Base-by-base conservation (phyloP, 352 stramenopile genomes). In the Globisporangium iwayamae region DNA sequence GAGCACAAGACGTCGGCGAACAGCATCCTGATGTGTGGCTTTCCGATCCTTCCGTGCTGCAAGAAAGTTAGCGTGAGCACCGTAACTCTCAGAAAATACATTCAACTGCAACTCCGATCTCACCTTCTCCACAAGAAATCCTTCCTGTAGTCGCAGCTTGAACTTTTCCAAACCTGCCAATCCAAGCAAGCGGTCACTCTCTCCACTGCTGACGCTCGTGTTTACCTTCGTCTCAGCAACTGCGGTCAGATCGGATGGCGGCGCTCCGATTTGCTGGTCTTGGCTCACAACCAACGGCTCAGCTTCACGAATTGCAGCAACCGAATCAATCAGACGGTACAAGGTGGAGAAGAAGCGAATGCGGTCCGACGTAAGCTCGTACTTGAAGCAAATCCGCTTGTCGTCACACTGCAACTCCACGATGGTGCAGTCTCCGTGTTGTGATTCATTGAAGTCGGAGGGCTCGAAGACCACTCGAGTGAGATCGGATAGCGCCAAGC, bases 51-150 rank as follows among this genome's bases (percentile, higher is more conserved):
- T 8, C 76, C 74, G 39, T 82, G 74, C 76, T 84, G 51, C 3
- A 65, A 25, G 2, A 48, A 43, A 47, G 30, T 34, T 4, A 41
- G 5, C 14, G 22, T n/a, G 2, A 45, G 10, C 1, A 50, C 45
- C 8, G 7, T 30, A 20, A 11, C 54, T 25, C n/a, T 3, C 4
- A n/a, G 5, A 16, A 14, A 34, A 2, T 13, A 50, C 7, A 16
- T 8, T 47, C n/a, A 14, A 43, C 20, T 25, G 3, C 0, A 18
- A 55, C 13, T 9, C 25, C 51, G 3, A 57, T 2, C 63, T 25
- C 52, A 85, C 76, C 72, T 85, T 85, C 59, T 83, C 76, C 18
- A 83, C 67, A 2, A 81, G 34, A 7, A 83, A 73, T 2, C 76
- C 76, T 46, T 60, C 47, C 30, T 74, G 70, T n/a, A 85, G 60